Percentiles rank a stretch among this genome's conserved stretches.
These are phyloP conservation scores for Colletotrichum liaoningense DNA, from an alignment of 2,329 filamentous ascomycete genomes.

Conservation along the genomic window DNA sequence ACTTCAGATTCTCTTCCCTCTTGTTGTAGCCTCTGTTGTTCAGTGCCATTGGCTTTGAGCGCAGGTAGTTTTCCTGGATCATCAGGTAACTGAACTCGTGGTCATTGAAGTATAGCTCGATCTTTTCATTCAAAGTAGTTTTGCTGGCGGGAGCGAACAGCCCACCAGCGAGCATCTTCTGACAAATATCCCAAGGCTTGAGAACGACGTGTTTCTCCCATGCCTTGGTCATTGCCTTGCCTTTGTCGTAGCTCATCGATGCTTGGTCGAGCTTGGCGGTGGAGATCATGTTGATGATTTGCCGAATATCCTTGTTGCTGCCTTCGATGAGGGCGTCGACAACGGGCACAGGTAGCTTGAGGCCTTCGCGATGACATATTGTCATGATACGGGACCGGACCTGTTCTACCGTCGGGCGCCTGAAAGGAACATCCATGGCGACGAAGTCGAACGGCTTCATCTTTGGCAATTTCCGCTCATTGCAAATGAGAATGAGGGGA, in stretches of 20 bases:
- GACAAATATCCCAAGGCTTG: slow-evolving; percentile 98
- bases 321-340: slow-evolving; percentile 96
- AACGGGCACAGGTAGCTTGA: slow-evolving; percentile 85
- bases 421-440: slow-evolving; percentile 87
- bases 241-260: slow-evolving; percentile 84
- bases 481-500: slow-evolving; percentile 97
- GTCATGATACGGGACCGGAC: slow-evolving; percentile 94
- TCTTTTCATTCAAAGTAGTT: slow-evolving; percentile 94
- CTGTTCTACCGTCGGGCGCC: slow-evolving; percentile 89
- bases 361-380: slow-evolving; percentile 89
- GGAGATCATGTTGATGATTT: slow-evolving; percentile 98
- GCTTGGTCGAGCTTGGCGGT: slow-evolving; percentile 90
- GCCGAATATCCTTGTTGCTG: slow-evolving; percentile 93
- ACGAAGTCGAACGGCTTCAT: slow-evolving; percentile 98
- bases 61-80: slow-evolving; percentile 98
- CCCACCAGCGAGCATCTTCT: slow-evolving; percentile 89
- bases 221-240: slow-evolving; percentile 94
- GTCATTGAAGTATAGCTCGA: slow-evolving; percentile 98
- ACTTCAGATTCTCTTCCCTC: slow-evolving; percentile 80
- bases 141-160: slow-evolving; percentile 88
- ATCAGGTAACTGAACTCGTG: slow-evolving; percentile 98
- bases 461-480: slow-evolving; percentile 91
- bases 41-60: slow-evolving; percentile 78
- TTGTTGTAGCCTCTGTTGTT: slow-evolving; percentile 68
- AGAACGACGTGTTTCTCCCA: slow-evolving; percentile 98